Evolutionary conservation across 768 basidiomycete species (phyloP).

Genomic region (Tephrocybe sp.): DNA sequence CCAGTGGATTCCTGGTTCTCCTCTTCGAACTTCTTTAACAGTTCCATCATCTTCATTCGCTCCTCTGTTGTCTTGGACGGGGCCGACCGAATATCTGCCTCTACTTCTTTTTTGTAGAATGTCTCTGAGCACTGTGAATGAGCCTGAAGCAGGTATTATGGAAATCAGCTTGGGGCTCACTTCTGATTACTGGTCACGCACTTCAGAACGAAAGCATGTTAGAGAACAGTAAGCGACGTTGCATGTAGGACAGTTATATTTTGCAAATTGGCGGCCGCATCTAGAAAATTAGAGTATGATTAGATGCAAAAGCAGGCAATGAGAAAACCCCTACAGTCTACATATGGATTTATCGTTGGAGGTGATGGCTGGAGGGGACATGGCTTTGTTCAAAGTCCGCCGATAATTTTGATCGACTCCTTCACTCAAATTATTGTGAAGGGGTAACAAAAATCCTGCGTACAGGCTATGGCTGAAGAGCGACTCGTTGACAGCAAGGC

Average conservation of each 20-base stretch:
- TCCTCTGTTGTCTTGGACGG: conserved; percentile 58
- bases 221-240: conserved; percentile 81
- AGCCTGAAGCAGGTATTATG: conserved; percentile 26
- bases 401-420: conserved; percentile 16
- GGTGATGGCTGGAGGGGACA: conserved; percentile 15
- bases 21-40: conserved; percentile 74
- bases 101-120: conserved; percentile 77
- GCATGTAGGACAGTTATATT: conserved; percentile 81
- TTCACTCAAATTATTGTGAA: conserved; percentile 2
- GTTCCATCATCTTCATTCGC: conserved; percentile 60
- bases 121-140: conserved; percentile 78
- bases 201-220: conserved; percentile 73
- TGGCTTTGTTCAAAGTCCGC: conserved; percentile 23
- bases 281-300: conserved; percentile 31
- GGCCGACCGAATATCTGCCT: conserved; percentile 54
- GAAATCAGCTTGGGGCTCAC: background rate
- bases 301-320: background rate
- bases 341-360: conserved; percentile 32
- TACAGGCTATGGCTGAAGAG: conserved; percentile 38
- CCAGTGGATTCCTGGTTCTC: conserved; percentile 36
- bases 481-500: conserved; percentile 45
- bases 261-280: conserved; percentile 71
- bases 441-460: background rate
- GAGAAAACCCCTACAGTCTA: conserved; percentile 37
- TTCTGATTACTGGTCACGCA: conserved; percentile 27